These are phyloP conservation scores for Entomophthora muscae DNA, from an alignment of 371 early-diverging fungal genomes.

Conservation along the genomic window DNA sequence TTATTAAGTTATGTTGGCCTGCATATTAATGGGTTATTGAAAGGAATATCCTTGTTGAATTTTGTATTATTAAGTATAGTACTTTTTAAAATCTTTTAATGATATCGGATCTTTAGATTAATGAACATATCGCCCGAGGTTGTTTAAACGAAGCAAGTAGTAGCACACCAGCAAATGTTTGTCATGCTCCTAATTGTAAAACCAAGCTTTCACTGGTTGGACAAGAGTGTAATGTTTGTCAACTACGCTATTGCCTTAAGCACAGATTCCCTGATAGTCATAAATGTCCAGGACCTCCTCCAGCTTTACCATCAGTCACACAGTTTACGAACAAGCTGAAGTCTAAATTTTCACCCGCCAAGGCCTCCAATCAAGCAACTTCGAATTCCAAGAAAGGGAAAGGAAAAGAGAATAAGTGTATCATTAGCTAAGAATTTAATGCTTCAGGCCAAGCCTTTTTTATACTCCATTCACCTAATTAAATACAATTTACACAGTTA, in stretches of 20 bases:
- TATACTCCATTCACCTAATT: neutral
- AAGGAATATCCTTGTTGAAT: too few relatives aligned
- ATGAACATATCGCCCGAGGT: neutral
- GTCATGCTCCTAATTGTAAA: neutral
- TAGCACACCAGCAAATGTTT: neutral
- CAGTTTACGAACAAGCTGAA: neutral
- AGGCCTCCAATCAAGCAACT: neutral
- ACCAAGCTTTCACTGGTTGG: neutral
- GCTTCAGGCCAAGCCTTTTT: neutral
- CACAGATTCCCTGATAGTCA: conserved; percentile 5
- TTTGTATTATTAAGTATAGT: too few relatives aligned
- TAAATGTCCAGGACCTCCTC: neutral
- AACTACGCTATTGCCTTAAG: neutral
- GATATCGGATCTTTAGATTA: too few relatives aligned
- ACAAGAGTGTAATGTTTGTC: neutral
- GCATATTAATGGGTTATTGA: too few relatives aligned
- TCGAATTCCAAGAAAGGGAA: neutral
- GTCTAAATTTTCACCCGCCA: neutral
- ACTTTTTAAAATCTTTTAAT: too few relatives aligned
- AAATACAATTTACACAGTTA: neutral
- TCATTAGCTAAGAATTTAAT: conserved; percentile 1
- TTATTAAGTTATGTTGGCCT: too few relatives aligned
- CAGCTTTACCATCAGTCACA: neutral
- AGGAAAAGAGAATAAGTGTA: neutral
- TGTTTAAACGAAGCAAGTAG: neutral